phyloP scores from a whole-genome alignment of 352 stramenopile genomes.

The Blastocystis sp. region DNA sequence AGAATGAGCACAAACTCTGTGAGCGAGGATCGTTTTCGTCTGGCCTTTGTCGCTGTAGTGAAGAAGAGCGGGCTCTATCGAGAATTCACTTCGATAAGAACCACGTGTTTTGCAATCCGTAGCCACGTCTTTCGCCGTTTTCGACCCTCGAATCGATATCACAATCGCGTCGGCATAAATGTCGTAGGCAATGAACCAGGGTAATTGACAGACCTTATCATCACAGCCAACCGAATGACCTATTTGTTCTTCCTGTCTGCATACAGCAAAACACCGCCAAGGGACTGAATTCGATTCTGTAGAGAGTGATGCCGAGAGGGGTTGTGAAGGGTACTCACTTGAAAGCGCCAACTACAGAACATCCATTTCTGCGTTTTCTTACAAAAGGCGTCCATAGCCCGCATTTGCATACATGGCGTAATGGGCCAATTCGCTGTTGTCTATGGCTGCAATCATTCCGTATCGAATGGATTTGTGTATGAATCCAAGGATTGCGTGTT shows the following conservation, averaged over 20 bases:
- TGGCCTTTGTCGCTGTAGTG: background rate
- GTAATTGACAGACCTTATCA: slow-evolving; percentile 1
- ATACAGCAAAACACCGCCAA: slow-evolving; percentile 39
- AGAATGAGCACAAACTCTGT: background rate
- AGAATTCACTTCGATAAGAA: background rate
- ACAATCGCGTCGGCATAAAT: slow-evolving; percentile 7
- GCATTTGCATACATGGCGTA: slow-evolving; percentile 28
- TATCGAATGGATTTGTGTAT: background rate
- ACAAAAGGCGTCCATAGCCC: slow-evolving; percentile 45
- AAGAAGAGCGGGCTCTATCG: background rate
- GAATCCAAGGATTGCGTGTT: background rate
- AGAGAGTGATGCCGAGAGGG: background rate
- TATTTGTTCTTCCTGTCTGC: slow-evolving; percentile 15
- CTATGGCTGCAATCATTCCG: background rate
- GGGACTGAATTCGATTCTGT: background rate
- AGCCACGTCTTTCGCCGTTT: background rate
- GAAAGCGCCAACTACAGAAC: slow-evolving; percentile 32
- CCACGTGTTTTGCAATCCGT: background rate
- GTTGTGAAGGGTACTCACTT: slow-evolving; percentile 1
- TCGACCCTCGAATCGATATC: slow-evolving; percentile 26
- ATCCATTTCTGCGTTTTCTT: background rate
- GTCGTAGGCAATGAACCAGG: slow-evolving; percentile 48
- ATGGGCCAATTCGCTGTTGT: background rate
- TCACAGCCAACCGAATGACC: background rate
- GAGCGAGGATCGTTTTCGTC: background rate